These are phyloP conservation scores for Prunus persica DNA, from an alignment of 306 rosid species.

Conservation along the genomic window Prunus_persica_NCBIv2 NC_034009.1:4014001-4014500, in stretches of 20 bases:
- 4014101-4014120: constrained; percentile 95
- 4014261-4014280: no score
- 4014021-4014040: neutral
- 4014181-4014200: neutral
- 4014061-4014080: constrained; percentile 46
- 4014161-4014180: constrained; percentile 80
- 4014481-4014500: constrained; percentile 94
- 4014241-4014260: neutral
- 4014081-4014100: constrained; percentile 74
- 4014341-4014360: neutral
- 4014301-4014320: no score
- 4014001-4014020: neutral
- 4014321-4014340: no score
- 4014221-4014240: neutral
- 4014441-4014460: constrained; percentile 96
- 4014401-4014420: constrained; percentile 3
- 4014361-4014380: neutral
- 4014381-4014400: neutral
- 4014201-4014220: neutral
- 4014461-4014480: constrained; percentile 96
- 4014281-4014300: no score
- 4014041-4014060: neutral
- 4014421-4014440: constrained; percentile 75
- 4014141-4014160: constrained; percentile 96
- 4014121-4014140: constrained; percentile 88